Percentiles rank a stretch among this genome's conserved stretches.
Conservation (phyloP, 441 rosid species). For the Populus hybrid region DNA sequence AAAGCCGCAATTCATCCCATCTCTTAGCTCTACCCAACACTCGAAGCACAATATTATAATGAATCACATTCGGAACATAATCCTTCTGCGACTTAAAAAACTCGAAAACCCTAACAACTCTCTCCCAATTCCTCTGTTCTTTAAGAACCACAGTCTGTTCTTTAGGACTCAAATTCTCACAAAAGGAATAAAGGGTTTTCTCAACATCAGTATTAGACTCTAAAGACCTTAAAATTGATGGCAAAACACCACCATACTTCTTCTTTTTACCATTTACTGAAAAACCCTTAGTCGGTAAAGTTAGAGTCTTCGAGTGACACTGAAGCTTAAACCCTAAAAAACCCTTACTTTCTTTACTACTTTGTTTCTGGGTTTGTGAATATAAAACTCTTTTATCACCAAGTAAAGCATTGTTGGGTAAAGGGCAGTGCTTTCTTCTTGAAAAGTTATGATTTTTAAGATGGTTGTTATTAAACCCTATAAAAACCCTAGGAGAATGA, state of each 20-base stretch:
- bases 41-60: slow-evolving; percentile 78
- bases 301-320: slow-evolving; percentile 40
- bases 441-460: slow-evolving; percentile 16
- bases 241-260: slow-evolving; percentile 51
- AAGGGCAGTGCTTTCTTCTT: slow-evolving; percentile 1
- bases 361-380: slow-evolving; percentile 22
- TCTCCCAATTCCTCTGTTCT: slow-evolving; percentile 62
- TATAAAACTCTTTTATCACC: background rate
- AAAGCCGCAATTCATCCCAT: slow-evolving; percentile 83
- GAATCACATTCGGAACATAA: slow-evolving; percentile 72
- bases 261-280: slow-evolving; percentile 36
- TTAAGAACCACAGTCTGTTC: slow-evolving; percentile 82
- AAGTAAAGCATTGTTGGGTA: slow-evolving; percentile 11
- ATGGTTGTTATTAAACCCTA: slow-evolving; percentile 22
- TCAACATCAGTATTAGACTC: slow-evolving; percentile 54
- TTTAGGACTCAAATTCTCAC: slow-evolving; percentile 61
- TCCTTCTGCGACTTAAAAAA: slow-evolving; percentile 61
- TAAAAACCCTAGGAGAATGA: slow-evolving; percentile 35
- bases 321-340: slow-evolving; percentile 48
- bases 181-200: slow-evolving; percentile 45
- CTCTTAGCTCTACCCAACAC: slow-evolving; percentile 75
- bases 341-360: slow-evolving; percentile 26
- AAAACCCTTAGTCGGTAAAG: slow-evolving; percentile 36
- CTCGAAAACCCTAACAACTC: slow-evolving; percentile 58
- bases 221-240: slow-evolving; percentile 62